Base-by-base conservation (phyloP, 192 early-diverging fungal species). In the Entomortierella chlamydospora region DNA sequence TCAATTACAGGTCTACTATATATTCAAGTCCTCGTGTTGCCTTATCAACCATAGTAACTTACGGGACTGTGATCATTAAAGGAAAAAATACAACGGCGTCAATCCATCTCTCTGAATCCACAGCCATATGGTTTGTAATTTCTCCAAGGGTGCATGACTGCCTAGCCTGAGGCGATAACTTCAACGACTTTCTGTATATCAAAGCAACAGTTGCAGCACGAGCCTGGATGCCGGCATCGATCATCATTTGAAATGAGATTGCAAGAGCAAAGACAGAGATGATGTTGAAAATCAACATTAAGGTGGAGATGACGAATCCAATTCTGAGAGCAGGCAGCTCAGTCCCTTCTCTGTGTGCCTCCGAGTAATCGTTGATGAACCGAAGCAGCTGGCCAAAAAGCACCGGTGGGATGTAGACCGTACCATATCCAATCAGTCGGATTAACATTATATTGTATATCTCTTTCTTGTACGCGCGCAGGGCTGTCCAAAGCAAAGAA, bases 131-230 rank as follows among this genome's bases (percentile, higher is more conserved):
- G 66, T 87, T 92, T 1, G 91, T 74, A 41, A 74, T 74, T 17
- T 74, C 72, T 31, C 72, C 72, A 2, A 74, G 51, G 0, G 64
- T 74, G 20, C 34, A 67, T 34, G 58, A 52, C 5, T 55, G 45
- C 5, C 49, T 57, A 0, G 72, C 72, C 11, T 49, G 37, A 5
- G 89, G 93, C 8, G 93, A 94, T 17, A 98, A 88, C 4, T 89
- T 22, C 47, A 45, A 81, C 20, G 93, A 84, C 82, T 96, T 97
- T 31, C 83, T 83, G 80, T 95, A 97, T 31, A 97, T 89, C 43
- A 92, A 89, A 0, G 93, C 85, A 22, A 90, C 86, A 33, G 94
- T 78, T 15, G 91, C 92, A 18, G 91, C 86, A 57, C 91, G 89
- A 13, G 86, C 76, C 23, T 87, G 45, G 45, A 12, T 12, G 15